phyloP scores from a whole-genome alignment of 2,329 filamentous ascomycete species.

The Phialophora tarda region DNA sequence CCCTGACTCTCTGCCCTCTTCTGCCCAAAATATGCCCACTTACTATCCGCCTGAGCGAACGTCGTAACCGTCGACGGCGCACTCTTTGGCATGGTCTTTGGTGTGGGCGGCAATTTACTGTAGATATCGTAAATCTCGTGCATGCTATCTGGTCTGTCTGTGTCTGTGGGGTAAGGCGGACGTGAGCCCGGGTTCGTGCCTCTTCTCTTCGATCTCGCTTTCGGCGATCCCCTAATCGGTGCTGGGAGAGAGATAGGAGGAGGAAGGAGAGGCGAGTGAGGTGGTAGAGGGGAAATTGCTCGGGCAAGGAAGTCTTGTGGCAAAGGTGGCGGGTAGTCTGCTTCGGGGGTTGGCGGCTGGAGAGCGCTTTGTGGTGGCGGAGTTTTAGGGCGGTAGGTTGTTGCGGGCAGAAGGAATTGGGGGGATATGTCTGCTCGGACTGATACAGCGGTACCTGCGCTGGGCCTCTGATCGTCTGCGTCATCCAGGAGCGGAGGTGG shows the following conservation, averaged over 20 bases:
- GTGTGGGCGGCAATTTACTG: constrained; percentile 14
- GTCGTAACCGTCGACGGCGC: constrained; percentile 21
- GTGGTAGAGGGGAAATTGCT: constrained; percentile 2
- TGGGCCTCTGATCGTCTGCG: neutral
- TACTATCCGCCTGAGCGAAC: constrained; percentile 29
- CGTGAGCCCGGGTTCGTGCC: neutral
- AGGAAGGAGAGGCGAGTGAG: constrained; percentile 19
- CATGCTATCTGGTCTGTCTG: constrained; percentile 23
- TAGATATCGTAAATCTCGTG: constrained; percentile 33
- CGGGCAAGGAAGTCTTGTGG: neutral
- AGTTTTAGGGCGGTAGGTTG: neutral
- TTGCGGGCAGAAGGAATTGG: neutral
- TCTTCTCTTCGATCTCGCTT: neutral
- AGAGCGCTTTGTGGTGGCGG: neutral
- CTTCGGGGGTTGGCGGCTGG: constrained; percentile 3
- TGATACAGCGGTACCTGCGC: neutral
- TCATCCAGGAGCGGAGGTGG: constrained; percentile 29
- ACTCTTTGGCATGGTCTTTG: constrained; percentile 8
- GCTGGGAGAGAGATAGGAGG: neutral
- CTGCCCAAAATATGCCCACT: constrained; percentile 28
- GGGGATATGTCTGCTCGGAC: neutral
- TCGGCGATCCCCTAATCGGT: neutral
- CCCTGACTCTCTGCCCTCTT: constrained; percentile 13
- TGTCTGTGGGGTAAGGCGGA: neutral
- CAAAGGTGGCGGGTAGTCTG: constrained; percentile 21